These are phyloP conservation scores for Solanum stenotomum DNA, from an alignment of 257 asterid species.

Conservation along the genomic window DNA sequence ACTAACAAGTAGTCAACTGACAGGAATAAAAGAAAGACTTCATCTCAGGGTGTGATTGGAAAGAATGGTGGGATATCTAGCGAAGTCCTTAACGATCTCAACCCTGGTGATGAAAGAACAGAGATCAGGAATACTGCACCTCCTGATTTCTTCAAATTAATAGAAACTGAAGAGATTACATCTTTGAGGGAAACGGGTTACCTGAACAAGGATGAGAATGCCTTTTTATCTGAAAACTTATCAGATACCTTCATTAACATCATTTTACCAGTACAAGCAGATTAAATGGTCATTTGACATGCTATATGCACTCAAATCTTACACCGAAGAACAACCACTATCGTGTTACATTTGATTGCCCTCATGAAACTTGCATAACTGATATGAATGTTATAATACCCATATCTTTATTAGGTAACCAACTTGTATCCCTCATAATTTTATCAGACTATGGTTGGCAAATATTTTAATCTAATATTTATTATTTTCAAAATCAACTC, in stretches of 20 bases:
- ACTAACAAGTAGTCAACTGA: slow-evolving; percentile 2
- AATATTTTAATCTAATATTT: too few species aligned
- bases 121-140: neutral
- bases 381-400: too few species aligned
- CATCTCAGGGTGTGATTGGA: neutral
- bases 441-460: too few species aligned
- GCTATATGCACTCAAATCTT: too few species aligned
- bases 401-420: too few species aligned
- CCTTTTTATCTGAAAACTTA: slow-evolving; percentile 1
- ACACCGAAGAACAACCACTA: too few species aligned
- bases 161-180: slow-evolving; percentile 1
- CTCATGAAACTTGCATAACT: too few species aligned
- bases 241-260: neutral
- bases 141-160: neutral
- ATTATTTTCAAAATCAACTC: too few species aligned
- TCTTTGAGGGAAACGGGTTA: slow-evolving; percentile 6
- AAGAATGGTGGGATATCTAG: neutral
- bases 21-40: neutral
- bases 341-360: too few species aligned
- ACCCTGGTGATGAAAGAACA: slow-evolving; percentile 5
- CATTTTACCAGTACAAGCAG: too few species aligned
- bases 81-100: neutral
- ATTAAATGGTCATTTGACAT: too few species aligned
- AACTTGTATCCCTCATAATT: too few species aligned
- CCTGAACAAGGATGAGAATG: slow-evolving; percentile 2